Conservation (phyloP, 2,329 filamentous ascomycete genomes). For the Shiraia bambusicola region DNA sequence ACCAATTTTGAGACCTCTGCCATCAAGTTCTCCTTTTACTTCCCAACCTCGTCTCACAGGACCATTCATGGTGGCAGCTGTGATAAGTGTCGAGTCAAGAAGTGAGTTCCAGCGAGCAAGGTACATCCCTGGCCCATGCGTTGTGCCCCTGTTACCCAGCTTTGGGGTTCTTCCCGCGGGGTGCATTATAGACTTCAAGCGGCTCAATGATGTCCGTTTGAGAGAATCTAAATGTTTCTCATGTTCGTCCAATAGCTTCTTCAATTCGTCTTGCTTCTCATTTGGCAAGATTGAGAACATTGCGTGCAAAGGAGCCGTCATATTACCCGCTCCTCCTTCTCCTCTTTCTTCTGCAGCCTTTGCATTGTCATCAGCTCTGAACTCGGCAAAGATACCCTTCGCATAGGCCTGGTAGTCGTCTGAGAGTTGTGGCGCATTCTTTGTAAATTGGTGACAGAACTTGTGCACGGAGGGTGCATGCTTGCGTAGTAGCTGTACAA, state of each 20-base stretch:
- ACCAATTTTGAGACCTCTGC: slow-evolving; percentile 33
- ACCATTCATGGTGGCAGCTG: slow-evolving; percentile 58
- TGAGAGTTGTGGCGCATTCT: slow-evolving; percentile 66
- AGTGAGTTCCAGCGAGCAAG: slow-evolving; percentile 71
- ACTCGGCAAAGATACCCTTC: slow-evolving; percentile 59
- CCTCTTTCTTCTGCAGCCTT: slow-evolving; percentile 22
- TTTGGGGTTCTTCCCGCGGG: slow-evolving; percentile 8
- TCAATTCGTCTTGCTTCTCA: slow-evolving; percentile 50
- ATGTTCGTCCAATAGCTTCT: slow-evolving; percentile 60
- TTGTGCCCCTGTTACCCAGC: slow-evolving; percentile 35
- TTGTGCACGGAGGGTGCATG: slow-evolving; percentile 66
- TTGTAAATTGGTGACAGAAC: slow-evolving; percentile 70
- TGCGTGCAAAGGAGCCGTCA: slow-evolving; percentile 45
- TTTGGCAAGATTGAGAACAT: slow-evolving; percentile 52
- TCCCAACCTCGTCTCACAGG: slow-evolving; percentile 51
- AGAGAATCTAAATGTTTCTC: slow-evolving; percentile 61
- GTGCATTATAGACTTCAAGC: slow-evolving; percentile 59
- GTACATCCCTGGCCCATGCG: slow-evolving; percentile 70
- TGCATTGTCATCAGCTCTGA: slow-evolving; percentile 44
- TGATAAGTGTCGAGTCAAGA: slow-evolving; percentile 69
- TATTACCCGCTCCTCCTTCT: slow-evolving; percentile 44
- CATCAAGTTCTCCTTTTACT: slow-evolving; percentile 41
- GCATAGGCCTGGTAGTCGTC: slow-evolving; percentile 63
- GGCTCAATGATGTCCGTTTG: slow-evolving; percentile 53
- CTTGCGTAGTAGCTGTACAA: slow-evolving; percentile 64